Evolutionary conservation across 192 early-diverging fungal species (phyloP).

Genomic region (Rhizoclosmatium globosum): DNA sequence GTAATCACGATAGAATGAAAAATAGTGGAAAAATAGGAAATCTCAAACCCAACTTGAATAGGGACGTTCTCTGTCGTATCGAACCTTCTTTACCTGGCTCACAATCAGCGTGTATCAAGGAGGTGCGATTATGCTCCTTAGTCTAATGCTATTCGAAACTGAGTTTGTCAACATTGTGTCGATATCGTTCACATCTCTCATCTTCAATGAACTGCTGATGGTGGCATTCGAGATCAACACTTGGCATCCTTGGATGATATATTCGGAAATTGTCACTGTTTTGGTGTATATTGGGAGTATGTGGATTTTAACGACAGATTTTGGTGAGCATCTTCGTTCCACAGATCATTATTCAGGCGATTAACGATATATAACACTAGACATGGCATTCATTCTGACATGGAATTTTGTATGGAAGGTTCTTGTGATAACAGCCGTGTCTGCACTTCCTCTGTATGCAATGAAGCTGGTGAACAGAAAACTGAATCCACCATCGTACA

Average conservation of each 20-base stretch:
- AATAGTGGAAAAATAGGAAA: neutral
- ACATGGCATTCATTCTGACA: conserved; percentile 86
- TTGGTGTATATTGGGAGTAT: conserved; percentile 89
- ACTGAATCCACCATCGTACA: conserved; percentile 88
- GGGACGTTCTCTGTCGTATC: conserved; percentile 89
- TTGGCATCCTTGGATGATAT: conserved; percentile 92
- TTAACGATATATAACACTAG: conserved; percentile 44
- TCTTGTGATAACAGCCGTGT: conserved; percentile 85
- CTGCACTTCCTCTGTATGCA: conserved; percentile 86
- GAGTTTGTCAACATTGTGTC: conserved; percentile 95
- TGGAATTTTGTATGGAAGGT: conserved; percentile 90
- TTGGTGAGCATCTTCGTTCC: conserved; percentile 66
- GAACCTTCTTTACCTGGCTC: conserved; percentile 95
- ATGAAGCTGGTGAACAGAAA: conserved; percentile 80
- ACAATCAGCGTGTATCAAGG: conserved; percentile 97
- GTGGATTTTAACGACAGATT: conserved; percentile 88
- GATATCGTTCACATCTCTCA: conserved; percentile 93
- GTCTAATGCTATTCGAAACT: conserved; percentile 93
- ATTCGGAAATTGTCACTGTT: conserved; percentile 82
- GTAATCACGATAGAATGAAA: conserved; percentile 27
- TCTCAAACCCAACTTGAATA: conserved; percentile 18
- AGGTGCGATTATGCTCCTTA: conserved; percentile 93
- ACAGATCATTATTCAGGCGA: neutral
- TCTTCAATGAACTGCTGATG: conserved; percentile 96
- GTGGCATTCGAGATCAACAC: conserved; percentile 93